phyloP scores from a whole-genome alignment of 208 protist genomes.

The Acanthamoeba lenticulata region DNA sequence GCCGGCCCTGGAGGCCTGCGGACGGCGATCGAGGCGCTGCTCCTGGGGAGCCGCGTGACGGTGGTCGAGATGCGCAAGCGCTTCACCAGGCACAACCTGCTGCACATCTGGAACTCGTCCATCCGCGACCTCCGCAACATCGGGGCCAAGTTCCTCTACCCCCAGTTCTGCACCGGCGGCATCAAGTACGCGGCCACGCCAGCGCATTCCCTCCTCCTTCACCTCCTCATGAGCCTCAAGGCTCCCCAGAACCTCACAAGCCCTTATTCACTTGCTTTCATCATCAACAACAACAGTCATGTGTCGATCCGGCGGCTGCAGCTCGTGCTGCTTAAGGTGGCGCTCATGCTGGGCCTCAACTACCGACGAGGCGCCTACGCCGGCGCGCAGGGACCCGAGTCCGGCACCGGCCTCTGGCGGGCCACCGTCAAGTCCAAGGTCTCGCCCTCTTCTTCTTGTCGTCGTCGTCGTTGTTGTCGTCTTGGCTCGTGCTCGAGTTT shows the following conservation, averaged over 20 bases:
- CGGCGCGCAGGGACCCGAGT: background rate
- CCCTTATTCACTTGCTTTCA: too few relatives aligned
- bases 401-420: background rate
- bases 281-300: too few relatives aligned
- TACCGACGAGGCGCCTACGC: slow-evolving; percentile 34
- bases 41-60: slow-evolving; percentile 48
- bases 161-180: slow-evolving; percentile 49
- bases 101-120: background rate
- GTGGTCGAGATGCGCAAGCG: slow-evolving; percentile 51
- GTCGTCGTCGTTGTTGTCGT: too few relatives aligned
- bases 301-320: slow-evolving; percentile 52
- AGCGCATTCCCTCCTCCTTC: too few relatives aligned
- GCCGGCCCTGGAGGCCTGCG: slow-evolving; percentile 52
- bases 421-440: slow-evolving; percentile 17
- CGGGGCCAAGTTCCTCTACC: slow-evolving; percentile 59
- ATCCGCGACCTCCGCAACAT: slow-evolving; percentile 64
- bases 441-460: too few relatives aligned
- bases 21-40: slow-evolving; percentile 53
- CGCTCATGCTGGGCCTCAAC: slow-evolving; percentile 3
- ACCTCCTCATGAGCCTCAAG: too few relatives aligned
- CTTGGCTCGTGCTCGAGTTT: background rate
- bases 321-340: slow-evolving; percentile 48
- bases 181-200: too few relatives aligned
- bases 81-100: slow-evolving; percentile 60
- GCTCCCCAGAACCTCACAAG: too few relatives aligned